A percentile compares a stretch with the other conserved stretches of the same genome.
Conservation (phyloP, 352 stramenopile genomes). For the Phytophthora sansomeana region DNA sequence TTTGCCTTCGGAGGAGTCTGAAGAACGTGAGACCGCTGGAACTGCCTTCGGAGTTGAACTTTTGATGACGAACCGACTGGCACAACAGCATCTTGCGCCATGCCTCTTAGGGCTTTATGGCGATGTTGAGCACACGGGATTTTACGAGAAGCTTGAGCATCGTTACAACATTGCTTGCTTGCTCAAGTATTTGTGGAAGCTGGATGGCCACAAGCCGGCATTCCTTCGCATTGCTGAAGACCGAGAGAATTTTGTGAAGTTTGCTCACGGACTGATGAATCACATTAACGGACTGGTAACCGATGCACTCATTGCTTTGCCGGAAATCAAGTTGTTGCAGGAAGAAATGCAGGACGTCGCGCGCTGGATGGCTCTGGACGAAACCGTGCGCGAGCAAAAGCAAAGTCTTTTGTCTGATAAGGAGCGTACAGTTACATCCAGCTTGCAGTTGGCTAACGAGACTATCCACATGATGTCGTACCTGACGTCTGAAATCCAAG, state of each 20-base stretch:
- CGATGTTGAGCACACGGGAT: conserved; percentile 98
- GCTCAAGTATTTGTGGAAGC: conserved; percentile 98
- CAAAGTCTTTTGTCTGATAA: conserved; percentile 89
- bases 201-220: conserved; percentile 93
- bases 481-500: conserved; percentile 94
- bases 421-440: conserved; percentile 93
- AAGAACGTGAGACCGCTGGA: conserved; percentile 74
- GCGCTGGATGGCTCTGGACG: conserved; percentile 83
- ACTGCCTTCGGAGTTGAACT: conserved; percentile 62
- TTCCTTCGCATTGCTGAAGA: conserved; percentile 95
- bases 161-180: conserved; percentile 97
- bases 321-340: conserved; percentile 95
- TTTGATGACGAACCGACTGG: conserved; percentile 67
- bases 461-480: conserved; percentile 99
- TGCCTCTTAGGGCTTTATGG: conserved; percentile 98
- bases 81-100: conserved; percentile 92
- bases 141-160: conserved; percentile 98
- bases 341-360: conserved; percentile 89
- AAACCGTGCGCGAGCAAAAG: conserved; percentile 92
- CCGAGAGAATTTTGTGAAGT: conserved; percentile 96
- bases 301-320: conserved; percentile 95
- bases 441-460: conserved; percentile 96
- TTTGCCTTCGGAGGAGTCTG: conserved; percentile 89
- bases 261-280: conserved; percentile 99
- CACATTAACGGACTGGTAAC: conserved; percentile 98